Base-by-base conservation (phyloP, 148 eudicot species). In the Pouteria glomerata region DNA sequence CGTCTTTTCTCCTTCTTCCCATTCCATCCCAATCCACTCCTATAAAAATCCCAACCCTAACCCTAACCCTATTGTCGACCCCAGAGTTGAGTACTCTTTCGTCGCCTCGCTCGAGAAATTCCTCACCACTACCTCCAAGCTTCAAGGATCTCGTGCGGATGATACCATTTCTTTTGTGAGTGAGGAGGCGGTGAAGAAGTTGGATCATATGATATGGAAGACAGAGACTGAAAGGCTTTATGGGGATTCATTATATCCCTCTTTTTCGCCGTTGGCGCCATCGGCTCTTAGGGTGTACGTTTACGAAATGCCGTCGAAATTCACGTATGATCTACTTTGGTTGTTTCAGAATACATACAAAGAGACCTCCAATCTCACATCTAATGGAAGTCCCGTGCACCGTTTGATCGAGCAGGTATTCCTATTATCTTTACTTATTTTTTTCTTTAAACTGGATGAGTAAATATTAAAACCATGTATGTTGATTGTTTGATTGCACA, bases 371-470 rank as follows among this genome's bases (percentile, higher is more conserved):
- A 88, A 91, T 82, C 82, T 89, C 57, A 95, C 99, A 39, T 95
- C 97, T 33, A 95, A 95, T 76, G 97, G 97, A 18, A 91, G 97
- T 69, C 99, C 99, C 3, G 92, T 89, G 21, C 94, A 91, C 67
- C 89, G 96, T 0, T 82, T 95, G 47, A 89, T 95, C 34, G 91
- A 94, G 70, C 97, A 90, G 87, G 98, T 85, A 55, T 39, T 42
- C 24, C 37, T 8, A 33, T 39, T 55, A 26, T 18, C 4, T 66
- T 37, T 31, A 27, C 60, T 16, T 4, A 7, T 58, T 64, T n/a
- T 16, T 44, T 35, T 37, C 52, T 18, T 6, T 33, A 37, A 19
- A n/a, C n/a, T n/a, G n/a, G 8, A 23, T 18, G 31, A 24, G 23
- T 34, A 13, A 11, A 1, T 10, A 14, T 21, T 48, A 27, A 15